These are phyloP conservation scores for Viola odorata DNA, from an alignment of 345 rosid species.

Conservation along the genomic window DNA sequence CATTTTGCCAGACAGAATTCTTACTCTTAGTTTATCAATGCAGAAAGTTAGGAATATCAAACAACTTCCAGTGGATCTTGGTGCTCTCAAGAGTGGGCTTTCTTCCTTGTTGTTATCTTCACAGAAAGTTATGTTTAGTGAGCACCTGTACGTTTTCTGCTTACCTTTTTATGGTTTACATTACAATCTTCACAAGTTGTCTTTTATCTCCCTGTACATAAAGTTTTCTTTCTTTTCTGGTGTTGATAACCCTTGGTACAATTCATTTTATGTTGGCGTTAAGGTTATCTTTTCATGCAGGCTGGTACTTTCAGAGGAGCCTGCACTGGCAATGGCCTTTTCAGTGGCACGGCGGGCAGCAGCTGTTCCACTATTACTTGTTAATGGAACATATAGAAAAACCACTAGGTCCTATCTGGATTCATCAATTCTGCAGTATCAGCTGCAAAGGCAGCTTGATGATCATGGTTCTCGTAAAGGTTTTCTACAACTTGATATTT, in stretches of 20 bases:
- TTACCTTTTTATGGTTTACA: constrained; percentile 1
- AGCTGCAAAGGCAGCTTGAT: constrained; percentile 65
- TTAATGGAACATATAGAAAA: constrained; percentile 95
- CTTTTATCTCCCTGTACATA: too few species aligned
- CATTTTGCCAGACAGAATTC: constrained; percentile 14
- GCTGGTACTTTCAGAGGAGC: constrained; percentile 91
- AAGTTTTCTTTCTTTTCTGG: too few species aligned
- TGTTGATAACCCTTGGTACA: too few species aligned
- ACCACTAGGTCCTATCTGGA: constrained; percentile 87
- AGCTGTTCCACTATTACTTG: constrained; percentile 89
- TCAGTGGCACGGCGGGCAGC: constrained; percentile 97
- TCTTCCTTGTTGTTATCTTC: constrained; percentile 82
- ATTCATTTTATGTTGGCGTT: too few species aligned
- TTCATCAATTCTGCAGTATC: constrained; percentile 86
- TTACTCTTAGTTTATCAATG: constrained; percentile 25
- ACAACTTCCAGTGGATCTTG: constrained; percentile 79
- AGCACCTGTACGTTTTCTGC: constrained; percentile 50
- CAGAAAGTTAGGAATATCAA: constrained; percentile 66
- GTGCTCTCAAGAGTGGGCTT: constrained; percentile 73
- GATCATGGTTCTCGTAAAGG: constrained; percentile 84
- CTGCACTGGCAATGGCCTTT: constrained; percentile 98
- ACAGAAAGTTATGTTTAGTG: constrained; percentile 71
- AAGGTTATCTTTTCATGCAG: constrained; percentile 28
- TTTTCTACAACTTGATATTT: constrained; percentile 23
- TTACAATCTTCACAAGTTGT: background rate